Conservation (phyloP, 805 yeast species). For the Zygotorulaspora florentina region DNA sequence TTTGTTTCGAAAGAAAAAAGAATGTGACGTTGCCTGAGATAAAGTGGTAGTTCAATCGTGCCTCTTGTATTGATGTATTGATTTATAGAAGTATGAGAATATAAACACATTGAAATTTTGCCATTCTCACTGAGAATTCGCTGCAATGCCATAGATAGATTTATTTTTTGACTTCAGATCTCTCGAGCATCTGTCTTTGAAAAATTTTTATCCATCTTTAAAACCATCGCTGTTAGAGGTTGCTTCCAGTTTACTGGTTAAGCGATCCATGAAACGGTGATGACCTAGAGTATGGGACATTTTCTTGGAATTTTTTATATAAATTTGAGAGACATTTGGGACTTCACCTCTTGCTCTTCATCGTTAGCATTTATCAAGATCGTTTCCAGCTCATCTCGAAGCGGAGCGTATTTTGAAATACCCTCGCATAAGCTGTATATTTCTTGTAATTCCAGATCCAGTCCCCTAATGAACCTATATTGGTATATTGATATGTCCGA, state of each 20-base stretch:
- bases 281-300: conserved; percentile 89
- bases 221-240: conserved; percentile 99
- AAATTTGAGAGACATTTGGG: conserved; percentile 28
- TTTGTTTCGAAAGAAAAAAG: background rate
- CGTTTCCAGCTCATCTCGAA: conserved; percentile 14
- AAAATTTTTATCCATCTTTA: conserved; percentile 56
- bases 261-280: conserved; percentile 94
- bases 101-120: conserved; percentile 2
- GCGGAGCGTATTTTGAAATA: conserved; percentile 2
- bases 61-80: background rate
- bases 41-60: conserved; percentile 6
- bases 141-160: conserved; percentile 9
- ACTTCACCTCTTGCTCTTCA: conserved; percentile 27
- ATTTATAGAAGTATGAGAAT: conserved; percentile 1
- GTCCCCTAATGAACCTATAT: conserved; percentile 29
- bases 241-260: conserved; percentile 52
- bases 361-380: conserved; percentile 17
- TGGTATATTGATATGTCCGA: conserved; percentile 18
- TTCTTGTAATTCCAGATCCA: conserved; percentile 25
- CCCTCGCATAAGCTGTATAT: conserved; percentile 15
- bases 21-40: conserved; percentile 8
- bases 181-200: background rate
- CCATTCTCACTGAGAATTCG: background rate
- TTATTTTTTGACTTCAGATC: background rate
- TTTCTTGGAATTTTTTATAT: conserved; percentile 12